Evolutionary conservation across 257 asterid genomes (phyloP), one percentile per base, ranked within the genome.

Genomic region (Paulownia fortunei): DNA sequence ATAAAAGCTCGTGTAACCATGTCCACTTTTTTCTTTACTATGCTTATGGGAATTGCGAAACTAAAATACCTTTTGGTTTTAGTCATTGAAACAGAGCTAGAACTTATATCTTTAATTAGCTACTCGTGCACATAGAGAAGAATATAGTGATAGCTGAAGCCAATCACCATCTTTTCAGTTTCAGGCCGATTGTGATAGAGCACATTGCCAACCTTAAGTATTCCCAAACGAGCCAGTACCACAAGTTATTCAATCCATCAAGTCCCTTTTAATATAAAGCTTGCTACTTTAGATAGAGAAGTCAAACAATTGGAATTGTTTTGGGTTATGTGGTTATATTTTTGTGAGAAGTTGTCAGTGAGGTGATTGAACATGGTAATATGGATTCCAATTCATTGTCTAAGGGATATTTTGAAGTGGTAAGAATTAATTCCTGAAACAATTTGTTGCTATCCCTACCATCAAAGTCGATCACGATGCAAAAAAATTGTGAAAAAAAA

Each of bases 141-240:
- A 26, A 61, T 60, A 60, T 61, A 61, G 21, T 61, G 36, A 58
- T 23, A 21, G 64, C 12, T 8, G 32, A 58, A 19, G 64, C 64
- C 19, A 61, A 4, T 30, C 27, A 61, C 6, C 19, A 76, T 67
- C 56, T 62, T 71, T 49, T 51, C 82, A 71, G 74, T 62, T 79
- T 60, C 68, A 34, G 44, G 82, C 62, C 73, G 36, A 36, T 79
- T 11, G 60, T 72, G 46, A 18, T 72, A 26, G 36, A 34, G 24
- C 52, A 12, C 21, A 21, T 66, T 19, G 41, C 76, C 39, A 68
- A 51, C 65, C 66, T 72, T 19, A 42, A 56, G 23, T 44, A n/a
- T 67, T n/a, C 30, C 16, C n/a, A 36, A 16, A 5, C 32, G 36
- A 54, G 21, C 30, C 44, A 34, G 30, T 30, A 59, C 30, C n/a